These are phyloP conservation scores for Porcisia hertigi DNA, from an alignment of 208 protist genomes.

Conservation along the genomic window DNA sequence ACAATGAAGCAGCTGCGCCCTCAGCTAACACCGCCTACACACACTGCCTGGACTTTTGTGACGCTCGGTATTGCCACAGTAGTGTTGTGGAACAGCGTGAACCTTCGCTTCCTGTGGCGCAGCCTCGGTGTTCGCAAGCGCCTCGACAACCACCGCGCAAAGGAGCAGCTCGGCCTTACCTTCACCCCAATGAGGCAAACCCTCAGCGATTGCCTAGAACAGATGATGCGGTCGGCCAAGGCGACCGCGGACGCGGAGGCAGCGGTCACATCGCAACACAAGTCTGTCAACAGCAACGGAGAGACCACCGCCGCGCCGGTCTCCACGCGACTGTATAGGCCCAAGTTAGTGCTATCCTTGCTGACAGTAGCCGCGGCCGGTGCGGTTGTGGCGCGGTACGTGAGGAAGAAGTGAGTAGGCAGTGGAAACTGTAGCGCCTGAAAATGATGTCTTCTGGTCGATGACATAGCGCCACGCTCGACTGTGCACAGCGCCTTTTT, in stretches of 20 bases:
- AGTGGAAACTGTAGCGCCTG: not conserved
- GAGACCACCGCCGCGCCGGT: not conserved
- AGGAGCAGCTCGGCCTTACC: constrained; percentile 54
- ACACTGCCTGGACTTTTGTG: constrained; percentile 77
- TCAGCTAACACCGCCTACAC: constrained; percentile 77
- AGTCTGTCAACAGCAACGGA: not conserved
- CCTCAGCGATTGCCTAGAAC: constrained; percentile 64
- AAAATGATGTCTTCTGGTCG: no score
- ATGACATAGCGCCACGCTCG: not conserved
- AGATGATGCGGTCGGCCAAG: constrained; percentile 63
- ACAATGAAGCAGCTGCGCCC: constrained; percentile 78
- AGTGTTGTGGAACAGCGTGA: constrained; percentile 50
- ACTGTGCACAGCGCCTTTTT: no score
- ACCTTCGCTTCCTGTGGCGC: constrained; percentile 81
- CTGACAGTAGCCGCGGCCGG: constrained; percentile 23
- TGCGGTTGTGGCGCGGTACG: constrained; percentile 16
- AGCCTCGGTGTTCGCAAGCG: constrained; percentile 78
- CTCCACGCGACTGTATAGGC: constrained; percentile 6
- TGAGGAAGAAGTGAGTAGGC: constrained; percentile 17
- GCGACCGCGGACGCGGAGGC: constrained; percentile 21
- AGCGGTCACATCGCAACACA: not conserved
- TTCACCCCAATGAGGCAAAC: constrained; percentile 85
- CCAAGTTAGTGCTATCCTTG: constrained; percentile 17
- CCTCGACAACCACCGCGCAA: constrained; percentile 64
- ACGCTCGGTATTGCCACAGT: constrained; percentile 66